Evolutionary conservation across 2,329 filamentous ascomycete genomes (phyloP).

Genomic region (Ophiognomonia clavigignenti-juglandacearum): DNA sequence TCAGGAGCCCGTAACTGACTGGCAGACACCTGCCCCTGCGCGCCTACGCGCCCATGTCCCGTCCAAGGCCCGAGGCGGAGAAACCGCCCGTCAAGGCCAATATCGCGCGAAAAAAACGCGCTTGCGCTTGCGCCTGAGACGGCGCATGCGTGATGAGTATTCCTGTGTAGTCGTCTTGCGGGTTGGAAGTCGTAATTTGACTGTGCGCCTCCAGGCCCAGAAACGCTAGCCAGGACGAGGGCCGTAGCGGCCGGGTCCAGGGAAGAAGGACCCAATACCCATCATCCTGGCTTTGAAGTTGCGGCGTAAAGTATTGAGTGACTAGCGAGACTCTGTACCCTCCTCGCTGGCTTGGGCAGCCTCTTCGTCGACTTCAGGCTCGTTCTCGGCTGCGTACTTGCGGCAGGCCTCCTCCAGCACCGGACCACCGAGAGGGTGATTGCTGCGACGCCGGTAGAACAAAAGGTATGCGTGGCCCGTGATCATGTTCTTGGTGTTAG

Average conservation of each 20-base stretch:
- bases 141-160: not conserved
- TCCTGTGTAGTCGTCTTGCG: too few species aligned
- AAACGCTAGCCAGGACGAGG: not conserved
- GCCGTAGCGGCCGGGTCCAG: not conserved
- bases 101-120: too few species aligned
- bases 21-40: too few species aligned
- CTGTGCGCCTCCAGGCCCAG: not conserved
- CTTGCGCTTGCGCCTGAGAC: not conserved
- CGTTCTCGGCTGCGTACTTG: slow-evolving; percentile 1
- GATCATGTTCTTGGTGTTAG: slow-evolving; percentile 59
- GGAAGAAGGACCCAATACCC: not conserved
- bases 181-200: not conserved
- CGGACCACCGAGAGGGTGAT: slow-evolving; percentile 71
- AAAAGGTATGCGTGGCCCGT: slow-evolving; percentile 82
- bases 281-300: not conserved
- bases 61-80: too few species aligned
- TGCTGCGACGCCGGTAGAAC: slow-evolving; percentile 87
- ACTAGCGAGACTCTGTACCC: slow-evolving; percentile 13
- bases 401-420: slow-evolving; percentile 65
- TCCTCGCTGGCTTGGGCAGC: slow-evolving; percentile 8
- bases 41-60: too few species aligned
- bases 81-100: too few species aligned
- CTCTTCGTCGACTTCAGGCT: slow-evolving; percentile 11
- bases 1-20: too few species aligned
- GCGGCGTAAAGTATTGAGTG: slow-evolving; percentile 2